Evolutionary conservation across 2,329 filamentous ascomycete species (phyloP), one percentile per base, ranked within the genome.

Genomic region (Calonectria pteridis): DNA sequence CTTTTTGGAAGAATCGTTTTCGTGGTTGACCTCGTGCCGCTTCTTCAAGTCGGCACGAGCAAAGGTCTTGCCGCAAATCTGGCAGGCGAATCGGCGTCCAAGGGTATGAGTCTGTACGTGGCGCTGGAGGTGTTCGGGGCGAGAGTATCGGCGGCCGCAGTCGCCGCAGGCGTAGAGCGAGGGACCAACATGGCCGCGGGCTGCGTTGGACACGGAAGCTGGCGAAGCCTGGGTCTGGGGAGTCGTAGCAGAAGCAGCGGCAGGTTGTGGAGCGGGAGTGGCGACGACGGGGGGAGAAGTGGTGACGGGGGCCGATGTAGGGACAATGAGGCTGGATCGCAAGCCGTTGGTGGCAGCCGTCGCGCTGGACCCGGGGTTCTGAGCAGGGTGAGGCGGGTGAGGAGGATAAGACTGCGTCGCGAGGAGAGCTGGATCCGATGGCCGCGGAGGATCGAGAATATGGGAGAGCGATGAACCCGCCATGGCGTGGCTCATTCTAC

Each of bases 41-140:
- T 89, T 89, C 66, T 90, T 83, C 14, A 90, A 84, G 77, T 90
- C 88, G 71, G 88, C 89, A 26, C 89, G 85, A 13, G 88, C 87
- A 79, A 90, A 90, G 6, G 87, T 87, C 77, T 90, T 90, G 69
- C 87, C 85, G 75, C 89, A 90, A 69, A 90, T 83, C 49, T 87
- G 83, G 75, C 88, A 89, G 23, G 83, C 79, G 77, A 89, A 89
- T 35, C 88, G 85, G 64, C 88, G 87, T 6, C 88, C 88, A 9
- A 89, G 83, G 3, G 87, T 89, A 75, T 89, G 88, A 4, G 87
- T 87, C 75, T 88, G 86, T 46, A 89, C 87, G 77, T 89, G 88
- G 31, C 88, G 83, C 68, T 89, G 88, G 14, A 90, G 86, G 77
- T 90, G 88, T 78, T 90, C 89, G 4, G 88, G 88, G 16, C 88